These are phyloP conservation scores for Pholiota adiposa DNA, from an alignment of 1,284 basidiomycete genomes.

Conservation along the genomic window DNA sequence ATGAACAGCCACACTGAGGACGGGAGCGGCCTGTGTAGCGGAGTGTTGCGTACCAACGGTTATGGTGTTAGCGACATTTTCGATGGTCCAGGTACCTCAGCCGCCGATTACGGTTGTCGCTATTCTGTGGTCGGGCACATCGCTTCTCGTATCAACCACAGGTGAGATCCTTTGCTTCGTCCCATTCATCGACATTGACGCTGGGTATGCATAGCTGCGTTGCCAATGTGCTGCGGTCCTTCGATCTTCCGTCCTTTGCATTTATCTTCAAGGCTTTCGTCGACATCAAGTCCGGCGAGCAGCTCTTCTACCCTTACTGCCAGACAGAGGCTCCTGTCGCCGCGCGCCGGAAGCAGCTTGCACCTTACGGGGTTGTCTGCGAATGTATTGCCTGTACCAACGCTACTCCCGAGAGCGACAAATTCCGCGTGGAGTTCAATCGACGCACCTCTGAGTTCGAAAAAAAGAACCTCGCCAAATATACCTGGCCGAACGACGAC, in stretches of 20 bases:
- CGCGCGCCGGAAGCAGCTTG: constrained; percentile 27
- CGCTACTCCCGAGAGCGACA: constrained; percentile 22
- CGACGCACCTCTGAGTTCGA: background rate
- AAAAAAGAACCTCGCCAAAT: too few species aligned
- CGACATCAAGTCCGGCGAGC: constrained; percentile 36
- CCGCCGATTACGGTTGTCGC: background rate
- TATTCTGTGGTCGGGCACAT: constrained; percentile 16
- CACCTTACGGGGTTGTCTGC: constrained; percentile 32
- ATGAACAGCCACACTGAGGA: constrained; percentile 30
- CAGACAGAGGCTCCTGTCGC: constrained; percentile 4
- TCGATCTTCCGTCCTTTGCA: constrained; percentile 33
- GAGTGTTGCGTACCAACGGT: constrained; percentile 32
- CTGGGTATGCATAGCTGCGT: constrained; percentile 31
- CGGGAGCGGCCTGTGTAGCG: constrained; percentile 31
- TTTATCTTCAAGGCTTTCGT: constrained; percentile 31
- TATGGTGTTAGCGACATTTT: constrained; percentile 15
- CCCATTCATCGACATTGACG: too few species aligned
- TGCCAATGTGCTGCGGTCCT: constrained; percentile 29
- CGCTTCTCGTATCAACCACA: constrained; percentile 23
- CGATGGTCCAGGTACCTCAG: constrained; percentile 6
- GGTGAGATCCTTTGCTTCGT: constrained; percentile 3
- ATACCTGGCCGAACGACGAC: background rate
- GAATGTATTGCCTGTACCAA: constrained; percentile 26
- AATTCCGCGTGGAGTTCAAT: constrained; percentile 1
- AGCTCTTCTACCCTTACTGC: constrained; percentile 35